Conservation (phyloP, 805 yeast genomes). For the Teunomyces atbi region DNA sequence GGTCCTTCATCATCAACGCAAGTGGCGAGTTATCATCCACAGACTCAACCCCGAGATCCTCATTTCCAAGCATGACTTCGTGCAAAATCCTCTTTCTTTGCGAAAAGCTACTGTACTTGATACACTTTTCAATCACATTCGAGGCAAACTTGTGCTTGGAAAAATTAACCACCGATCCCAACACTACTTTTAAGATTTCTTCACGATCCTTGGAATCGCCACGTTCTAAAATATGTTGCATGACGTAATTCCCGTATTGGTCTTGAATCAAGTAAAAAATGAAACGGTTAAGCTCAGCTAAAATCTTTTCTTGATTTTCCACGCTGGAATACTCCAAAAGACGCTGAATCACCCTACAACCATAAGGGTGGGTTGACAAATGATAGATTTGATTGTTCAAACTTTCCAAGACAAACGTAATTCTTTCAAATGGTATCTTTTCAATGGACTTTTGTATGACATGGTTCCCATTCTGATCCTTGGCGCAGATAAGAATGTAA, state of each 20-base stretch:
- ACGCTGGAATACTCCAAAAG: slow-evolving; percentile 73
- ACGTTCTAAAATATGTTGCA: slow-evolving; percentile 89
- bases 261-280: slow-evolving; percentile 82
- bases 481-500: slow-evolving; percentile 57
- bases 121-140: slow-evolving; percentile 94
- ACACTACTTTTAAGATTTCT: slow-evolving; percentile 63
- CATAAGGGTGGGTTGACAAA: slow-evolving; percentile 92
- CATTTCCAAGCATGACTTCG: slow-evolving; percentile 58
- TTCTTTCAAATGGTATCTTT: slow-evolving; percentile 65
- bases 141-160: slow-evolving; percentile 98
- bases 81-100: slow-evolving; percentile 65
- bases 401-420: slow-evolving; percentile 71
- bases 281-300: slow-evolving; percentile 69
- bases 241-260: slow-evolving; percentile 96
- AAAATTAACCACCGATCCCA: slow-evolving; percentile 69
- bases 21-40: slow-evolving; percentile 69
- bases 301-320: slow-evolving; percentile 63
- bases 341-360: slow-evolving; percentile 95
- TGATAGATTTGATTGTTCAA: slow-evolving; percentile 73
- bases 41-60: slow-evolving; percentile 42
- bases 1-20: slow-evolving; percentile 95
- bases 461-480: slow-evolving; percentile 97
- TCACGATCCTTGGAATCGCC: slow-evolving; percentile 65
- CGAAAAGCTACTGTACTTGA: slow-evolving; percentile 61
- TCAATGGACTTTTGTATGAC: slow-evolving; percentile 96